Conservation (phyloP, 345 rosid genomes). For the Melaleuca alternifolia region DNA sequence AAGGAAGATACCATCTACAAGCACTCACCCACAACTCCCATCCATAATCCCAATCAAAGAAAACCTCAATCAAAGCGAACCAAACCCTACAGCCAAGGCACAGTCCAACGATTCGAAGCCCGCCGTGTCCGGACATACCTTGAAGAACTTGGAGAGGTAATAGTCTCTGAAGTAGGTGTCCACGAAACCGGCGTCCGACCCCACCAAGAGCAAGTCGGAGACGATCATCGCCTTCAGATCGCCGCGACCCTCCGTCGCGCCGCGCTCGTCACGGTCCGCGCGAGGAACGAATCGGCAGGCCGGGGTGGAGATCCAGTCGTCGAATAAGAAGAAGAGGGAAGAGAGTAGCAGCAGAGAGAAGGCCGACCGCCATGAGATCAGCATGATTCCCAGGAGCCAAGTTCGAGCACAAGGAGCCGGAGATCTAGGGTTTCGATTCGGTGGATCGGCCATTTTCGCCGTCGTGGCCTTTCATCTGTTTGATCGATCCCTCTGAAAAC, state of each 20-base stretch:
- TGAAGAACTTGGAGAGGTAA: constrained; percentile 46
- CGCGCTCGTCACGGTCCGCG: neutral
- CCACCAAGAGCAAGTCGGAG: constrained; percentile 34
- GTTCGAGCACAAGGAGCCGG: neutral
- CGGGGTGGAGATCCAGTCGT: constrained; percentile 37
- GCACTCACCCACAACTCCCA: neutral
- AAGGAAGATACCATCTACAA: neutral
- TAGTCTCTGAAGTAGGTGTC: constrained; percentile 35
- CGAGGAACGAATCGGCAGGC: constrained; percentile 26
- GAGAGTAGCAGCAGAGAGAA: constrained; percentile 19
- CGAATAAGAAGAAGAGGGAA: constrained; percentile 18
- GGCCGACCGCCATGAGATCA: constrained; percentile 13
- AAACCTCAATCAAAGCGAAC: neutral
- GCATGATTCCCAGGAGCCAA: constrained; percentile 1
- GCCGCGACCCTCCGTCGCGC: neutral
- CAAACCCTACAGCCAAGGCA: neutral
- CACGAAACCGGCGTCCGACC: constrained; percentile 25
- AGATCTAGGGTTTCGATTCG: constrained; percentile 9
- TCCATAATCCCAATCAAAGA: neutral
- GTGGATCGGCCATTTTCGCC: neutral
- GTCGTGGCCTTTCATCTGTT: neutral
- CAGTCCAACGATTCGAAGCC: neutral
- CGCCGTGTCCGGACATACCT: constrained; percentile 8
- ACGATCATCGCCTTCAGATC: constrained; percentile 49
- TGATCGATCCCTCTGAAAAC: neutral